phyloP scores from a whole-genome alignment of 441 rosid genomes.

The Mallotus repandus region DNA sequence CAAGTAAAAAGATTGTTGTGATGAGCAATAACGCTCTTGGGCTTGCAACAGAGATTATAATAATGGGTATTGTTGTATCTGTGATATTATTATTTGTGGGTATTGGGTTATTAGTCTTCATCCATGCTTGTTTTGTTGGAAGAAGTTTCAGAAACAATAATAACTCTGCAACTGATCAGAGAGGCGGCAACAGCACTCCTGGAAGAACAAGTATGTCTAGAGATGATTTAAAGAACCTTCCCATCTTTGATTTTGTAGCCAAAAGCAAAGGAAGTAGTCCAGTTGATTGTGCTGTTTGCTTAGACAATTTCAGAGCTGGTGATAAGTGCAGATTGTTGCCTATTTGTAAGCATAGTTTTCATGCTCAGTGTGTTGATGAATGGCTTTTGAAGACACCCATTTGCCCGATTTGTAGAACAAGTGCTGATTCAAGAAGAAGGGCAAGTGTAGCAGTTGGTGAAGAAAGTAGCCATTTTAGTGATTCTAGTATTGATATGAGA shows the following conservation, averaged over 20 bases:
- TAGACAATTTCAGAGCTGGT: constrained; percentile 51
- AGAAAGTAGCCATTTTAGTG: constrained; percentile 21
- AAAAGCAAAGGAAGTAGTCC: constrained; percentile 28
- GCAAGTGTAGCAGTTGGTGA: constrained; percentile 8
- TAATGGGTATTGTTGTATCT: constrained; percentile 39
- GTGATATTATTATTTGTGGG: constrained; percentile 39
- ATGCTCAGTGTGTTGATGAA: constrained; percentile 48
- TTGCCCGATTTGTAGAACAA: constrained; percentile 53
- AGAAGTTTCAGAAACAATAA: constrained; percentile 30
- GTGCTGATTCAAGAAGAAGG: constrained; percentile 24
- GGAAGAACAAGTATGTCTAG: constrained; percentile 31
- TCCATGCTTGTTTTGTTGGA: constrained; percentile 46
- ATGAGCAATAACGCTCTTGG: constrained; percentile 19
- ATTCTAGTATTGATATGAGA: constrained; percentile 11
- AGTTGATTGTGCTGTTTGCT: constrained; percentile 57
- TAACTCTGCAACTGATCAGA: constrained; percentile 4
- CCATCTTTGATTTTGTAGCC: constrained; percentile 39
- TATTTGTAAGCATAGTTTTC: constrained; percentile 48
- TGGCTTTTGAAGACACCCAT: constrained; percentile 54
- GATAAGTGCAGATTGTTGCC: constrained; percentile 59
- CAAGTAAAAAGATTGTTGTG: not conserved
- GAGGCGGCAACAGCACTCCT: not conserved
- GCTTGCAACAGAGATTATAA: constrained; percentile 22
- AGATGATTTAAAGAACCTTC: constrained; percentile 49
- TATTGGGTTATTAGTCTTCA: constrained; percentile 35